These are phyloP conservation scores for Polyporus tsugae DNA, from an alignment of 1,284 basidiomycete genomes.

Conservation along the genomic window DNA sequence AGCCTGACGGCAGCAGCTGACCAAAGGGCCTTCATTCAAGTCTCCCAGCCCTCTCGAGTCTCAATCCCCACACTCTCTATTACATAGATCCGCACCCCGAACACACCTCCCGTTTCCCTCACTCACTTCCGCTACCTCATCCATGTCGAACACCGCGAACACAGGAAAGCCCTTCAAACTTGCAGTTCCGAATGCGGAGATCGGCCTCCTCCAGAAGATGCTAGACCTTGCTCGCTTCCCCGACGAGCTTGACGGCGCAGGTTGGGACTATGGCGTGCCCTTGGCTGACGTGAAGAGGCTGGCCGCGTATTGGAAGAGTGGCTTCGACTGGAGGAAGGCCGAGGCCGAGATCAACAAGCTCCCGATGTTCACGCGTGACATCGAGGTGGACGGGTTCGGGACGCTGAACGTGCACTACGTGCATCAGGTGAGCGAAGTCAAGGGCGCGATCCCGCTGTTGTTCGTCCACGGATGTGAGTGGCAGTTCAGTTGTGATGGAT, in stretches of 20 bases:
- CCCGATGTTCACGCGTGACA: conserved; percentile 31
- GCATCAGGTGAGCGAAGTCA: conserved; percentile 45
- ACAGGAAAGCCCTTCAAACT: conserved; percentile 30
- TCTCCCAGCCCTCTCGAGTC: too few species aligned
- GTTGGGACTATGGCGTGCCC: conserved; percentile 51
- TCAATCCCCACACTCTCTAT: too few species aligned
- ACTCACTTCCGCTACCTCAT: neutral
- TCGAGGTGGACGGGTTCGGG: conserved; percentile 47
- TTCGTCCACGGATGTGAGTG: conserved; percentile 56
- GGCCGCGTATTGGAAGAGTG: conserved; percentile 47
- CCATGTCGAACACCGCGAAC: neutral
- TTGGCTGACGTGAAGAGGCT: conserved; percentile 50
- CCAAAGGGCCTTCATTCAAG: too few species aligned
- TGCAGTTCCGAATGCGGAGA: conserved; percentile 23
- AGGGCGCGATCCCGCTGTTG: conserved; percentile 51
- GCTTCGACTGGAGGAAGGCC: conserved; percentile 51
- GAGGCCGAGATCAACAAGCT: conserved; percentile 36
- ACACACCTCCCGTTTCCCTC: too few species aligned
- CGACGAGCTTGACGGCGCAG: conserved; percentile 49
- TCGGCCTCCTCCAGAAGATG: conserved; percentile 25
- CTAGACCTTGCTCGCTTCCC: conserved; percentile 42
- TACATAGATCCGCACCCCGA: too few species aligned
- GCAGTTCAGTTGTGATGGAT: neutral
- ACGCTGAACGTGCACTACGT: conserved; percentile 52
- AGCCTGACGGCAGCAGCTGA: too few species aligned